These are phyloP conservation scores for Jamesozyma gamospora DNA, from an alignment of 805 yeast species.

Conservation along the genomic window DNA sequence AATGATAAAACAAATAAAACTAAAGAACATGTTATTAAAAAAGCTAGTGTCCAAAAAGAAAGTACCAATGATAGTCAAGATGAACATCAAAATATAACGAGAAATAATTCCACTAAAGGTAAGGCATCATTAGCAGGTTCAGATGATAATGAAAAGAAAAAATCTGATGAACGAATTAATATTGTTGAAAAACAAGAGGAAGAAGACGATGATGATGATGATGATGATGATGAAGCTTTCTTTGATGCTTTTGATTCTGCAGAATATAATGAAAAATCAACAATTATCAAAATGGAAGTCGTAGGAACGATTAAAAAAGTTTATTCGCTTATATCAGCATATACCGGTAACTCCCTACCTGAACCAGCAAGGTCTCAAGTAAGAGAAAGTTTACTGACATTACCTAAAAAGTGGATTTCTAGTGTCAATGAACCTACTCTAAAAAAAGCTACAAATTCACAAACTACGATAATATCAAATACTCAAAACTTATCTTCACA, in stretches of 20 bases:
- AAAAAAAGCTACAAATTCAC: too few relatives aligned
- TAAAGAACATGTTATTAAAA: slow-evolving; percentile 6
- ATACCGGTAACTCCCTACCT: slow-evolving; percentile 65
- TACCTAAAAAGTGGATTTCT: slow-evolving; percentile 67
- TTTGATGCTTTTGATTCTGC: slow-evolving; percentile 28
- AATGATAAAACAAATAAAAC: slow-evolving; percentile 4
- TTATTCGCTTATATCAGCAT: slow-evolving; percentile 74
- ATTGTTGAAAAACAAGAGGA: slow-evolving; percentile 4
- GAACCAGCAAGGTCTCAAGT: slow-evolving; percentile 75
- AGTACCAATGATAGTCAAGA: background rate
- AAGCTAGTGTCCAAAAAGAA: background rate
- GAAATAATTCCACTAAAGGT: background rate
- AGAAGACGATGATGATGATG: slow-evolving; percentile 16
- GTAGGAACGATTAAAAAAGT: slow-evolving; percentile 83
- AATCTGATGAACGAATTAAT: background rate
- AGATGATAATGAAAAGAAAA: background rate
- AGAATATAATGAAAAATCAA: slow-evolving; percentile 19
- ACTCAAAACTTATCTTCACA: too few relatives aligned
- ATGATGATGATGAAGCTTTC: slow-evolving; percentile 23
- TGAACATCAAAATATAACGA: background rate
- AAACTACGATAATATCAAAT: too few relatives aligned
- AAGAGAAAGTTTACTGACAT: slow-evolving; percentile 60
- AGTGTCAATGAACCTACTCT: slow-evolving; percentile 17
- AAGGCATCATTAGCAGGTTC: too few relatives aligned
- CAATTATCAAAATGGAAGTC: slow-evolving; percentile 65